Base-by-base conservation (phyloP, 2,329 filamentous ascomycete genomes). In the Pseudogymnoascus sp. region DNA sequence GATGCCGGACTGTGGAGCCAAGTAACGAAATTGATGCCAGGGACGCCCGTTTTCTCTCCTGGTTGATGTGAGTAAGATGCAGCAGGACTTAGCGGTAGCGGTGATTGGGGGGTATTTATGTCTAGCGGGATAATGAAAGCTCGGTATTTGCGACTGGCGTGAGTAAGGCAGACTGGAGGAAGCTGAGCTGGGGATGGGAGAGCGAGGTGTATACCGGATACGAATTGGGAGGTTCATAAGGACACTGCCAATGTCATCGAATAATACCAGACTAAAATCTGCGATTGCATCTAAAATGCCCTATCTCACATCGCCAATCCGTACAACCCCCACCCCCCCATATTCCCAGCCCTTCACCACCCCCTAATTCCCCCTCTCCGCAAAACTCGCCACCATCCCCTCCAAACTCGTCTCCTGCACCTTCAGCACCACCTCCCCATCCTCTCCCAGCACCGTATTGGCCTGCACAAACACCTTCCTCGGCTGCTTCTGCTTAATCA, bases 391-490 rank as follows among this genome's bases (percentile, higher is more conserved):
- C 66, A 96, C 88, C 79, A 98, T 87, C 5, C 93, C 93, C 74
- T 89, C 84, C 6, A 88, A 79, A 5, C 85, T 90, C 0, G 92
- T 83, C 69, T 96, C 90, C 76, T 97, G 97, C 78, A 97, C 91
- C 78, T 88, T 90, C 75, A 96, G 76, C 12, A 81, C 82, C 31
- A 96, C 90, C 73, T 87, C 84, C 63, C 89, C 90, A 11, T 82
- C 78, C 73, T 85, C 82, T 66, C 89, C 85, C 41, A 95, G 72
- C 63, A 87, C 82, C 0, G 93, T 97, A 75, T 96, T 98, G 65
- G 91, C 91, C 79, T 97, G 93, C 62, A 97, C 91, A 78, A 96
- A 97, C 50, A 97, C 88, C 80, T 93, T 93, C 65, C 89, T 80
- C n/a, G 90, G 89, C 76, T 90, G 89, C 78, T 91, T 91, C 76